Evolutionary conservation across 306 rosid genomes (phyloP), one percentile per base, ranked within the genome.

Genomic region (Dalbergia cochinchinensis): DNA sequence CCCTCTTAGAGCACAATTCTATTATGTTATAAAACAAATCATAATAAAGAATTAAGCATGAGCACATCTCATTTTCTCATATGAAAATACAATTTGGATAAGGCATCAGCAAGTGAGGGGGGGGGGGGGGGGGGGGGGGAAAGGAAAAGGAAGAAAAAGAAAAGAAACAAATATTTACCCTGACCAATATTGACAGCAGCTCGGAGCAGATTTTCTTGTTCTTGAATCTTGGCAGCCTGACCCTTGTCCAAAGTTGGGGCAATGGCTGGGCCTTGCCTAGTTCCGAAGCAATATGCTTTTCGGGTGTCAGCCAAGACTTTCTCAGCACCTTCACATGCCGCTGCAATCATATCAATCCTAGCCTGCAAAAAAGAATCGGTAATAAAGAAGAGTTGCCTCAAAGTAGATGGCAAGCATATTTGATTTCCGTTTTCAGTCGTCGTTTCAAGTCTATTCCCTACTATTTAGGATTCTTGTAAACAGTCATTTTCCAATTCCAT

Each of bases 221-320:
- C 97, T 78, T 94, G 97, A 86, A 94, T 92, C 86, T 92, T 94
- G 54, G 97, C 97, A 53, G 97, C 95, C 90, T 92, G 95, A 15
- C 94, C 97, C 88, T 94, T 94, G 81, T 94, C 99, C 63, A 94
- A 48, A 31, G 99, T 91, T 47, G 97, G 95, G 82, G 86, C 92
- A 72, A 89, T 79, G 4, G 96, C 51, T 7, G 90, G 90, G 71
- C 95, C 97, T 74, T 94, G 99, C 53, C 97, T 95, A 54, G 92
- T 86, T 41, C 99, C 97, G 58, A 94, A 86, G 78, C 95, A 77
- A 76, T 94, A 94, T 48, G 97, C 97, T 83, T 94, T 94, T 26
- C 97, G 92, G 69, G 97, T 94, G 69, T 94, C 99, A 0, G 99
- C 99, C 87, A 92, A 80, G 6, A 92, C 90, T 69, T 94, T 94